Percentiles rank a stretch among this genome's conserved stretches.
phyloP scores from a whole-genome alignment of 495 filamentous ascomycete genomes.

The Symbiotaphrina buchneri region DNA sequence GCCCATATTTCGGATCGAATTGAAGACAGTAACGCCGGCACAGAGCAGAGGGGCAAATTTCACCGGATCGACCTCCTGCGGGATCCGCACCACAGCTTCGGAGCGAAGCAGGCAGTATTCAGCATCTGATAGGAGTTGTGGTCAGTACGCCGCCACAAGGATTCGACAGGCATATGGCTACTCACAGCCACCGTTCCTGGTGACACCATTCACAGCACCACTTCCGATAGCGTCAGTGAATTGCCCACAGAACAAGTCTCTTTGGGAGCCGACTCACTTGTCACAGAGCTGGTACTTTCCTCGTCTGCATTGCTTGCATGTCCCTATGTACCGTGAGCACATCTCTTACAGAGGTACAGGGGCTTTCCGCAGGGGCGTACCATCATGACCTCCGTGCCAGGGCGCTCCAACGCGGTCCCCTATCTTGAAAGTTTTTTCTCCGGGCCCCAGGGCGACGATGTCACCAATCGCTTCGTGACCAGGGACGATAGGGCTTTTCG shows the following conservation, averaged over 20 bases:
- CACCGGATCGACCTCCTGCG: slow-evolving; percentile 28
- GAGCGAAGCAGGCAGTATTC: slow-evolving; percentile 37
- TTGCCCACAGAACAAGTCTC: too few relatives aligned
- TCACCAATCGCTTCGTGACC: slow-evolving; percentile 19
- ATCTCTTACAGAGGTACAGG: slow-evolving; percentile 1
- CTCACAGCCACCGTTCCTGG: slow-evolving; percentile 20
- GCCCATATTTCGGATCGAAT: slow-evolving; percentile 38
- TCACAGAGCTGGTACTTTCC: slow-evolving; percentile 21
- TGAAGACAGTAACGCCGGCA: slow-evolving; percentile 53
- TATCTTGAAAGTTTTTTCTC: slow-evolving; percentile 17
- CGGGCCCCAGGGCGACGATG: slow-evolving; percentile 11
- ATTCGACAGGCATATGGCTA: background rate
- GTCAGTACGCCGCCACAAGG: background rate
- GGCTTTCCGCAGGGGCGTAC: slow-evolving; percentile 7
- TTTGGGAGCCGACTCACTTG: too few relatives aligned
- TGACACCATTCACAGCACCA: slow-evolving; percentile 15
- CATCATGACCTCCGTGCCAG: slow-evolving; percentile 24
- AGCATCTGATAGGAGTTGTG: slow-evolving; percentile 16
- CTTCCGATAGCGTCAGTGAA: too few relatives aligned
- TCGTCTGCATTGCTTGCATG: slow-evolving; percentile 17
- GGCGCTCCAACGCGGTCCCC: slow-evolving; percentile 15
- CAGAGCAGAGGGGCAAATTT: slow-evolving; percentile 45
- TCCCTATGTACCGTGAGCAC: slow-evolving; percentile 5
- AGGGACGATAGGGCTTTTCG: slow-evolving; percentile 8
- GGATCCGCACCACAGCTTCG: slow-evolving; percentile 43